Evolutionary conservation across 2,329 filamentous ascomycete genomes (phyloP).

Genomic region (Phaeomoniella chlamydospora): DNA sequence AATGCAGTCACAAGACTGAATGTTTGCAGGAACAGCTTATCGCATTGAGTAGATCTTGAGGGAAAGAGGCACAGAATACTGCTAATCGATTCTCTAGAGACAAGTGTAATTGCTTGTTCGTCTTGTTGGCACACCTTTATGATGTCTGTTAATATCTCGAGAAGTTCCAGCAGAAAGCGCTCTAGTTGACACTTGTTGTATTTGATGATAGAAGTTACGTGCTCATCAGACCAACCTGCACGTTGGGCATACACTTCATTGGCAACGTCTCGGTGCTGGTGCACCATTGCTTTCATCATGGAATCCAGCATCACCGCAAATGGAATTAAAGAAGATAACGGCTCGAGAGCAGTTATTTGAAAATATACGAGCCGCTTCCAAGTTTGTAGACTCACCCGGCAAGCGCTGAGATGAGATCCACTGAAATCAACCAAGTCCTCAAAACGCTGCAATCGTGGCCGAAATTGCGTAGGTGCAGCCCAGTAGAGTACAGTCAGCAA

Average conservation of each 20-base stretch:
- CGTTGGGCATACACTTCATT: neutral
- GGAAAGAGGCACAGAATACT: neutral
- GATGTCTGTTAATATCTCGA: neutral
- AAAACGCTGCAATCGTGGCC: neutral
- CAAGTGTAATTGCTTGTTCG: neutral
- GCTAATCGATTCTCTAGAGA: neutral
- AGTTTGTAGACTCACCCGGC: neutral
- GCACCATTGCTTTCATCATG: neutral
- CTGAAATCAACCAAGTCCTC: neutral
- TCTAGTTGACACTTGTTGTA: neutral
- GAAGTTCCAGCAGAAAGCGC: neutral
- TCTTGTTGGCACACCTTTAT: neutral
- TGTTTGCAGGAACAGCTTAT: neutral
- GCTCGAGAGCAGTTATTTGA: neutral
- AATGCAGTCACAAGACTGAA: neutral
- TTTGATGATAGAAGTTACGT: neutral
- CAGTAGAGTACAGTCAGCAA: neutral
- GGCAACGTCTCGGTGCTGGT: neutral
- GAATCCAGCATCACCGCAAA: neutral
- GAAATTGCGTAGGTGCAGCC: neutral
- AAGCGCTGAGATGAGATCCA: neutral
- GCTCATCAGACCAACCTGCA: neutral
- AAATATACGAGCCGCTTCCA: neutral
- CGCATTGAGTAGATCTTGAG: neutral
- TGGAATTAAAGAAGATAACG: neutral